Conservation (phyloP, 495 filamentous ascomycete genomes). For the Lophiostoma macrostomum region DNA sequence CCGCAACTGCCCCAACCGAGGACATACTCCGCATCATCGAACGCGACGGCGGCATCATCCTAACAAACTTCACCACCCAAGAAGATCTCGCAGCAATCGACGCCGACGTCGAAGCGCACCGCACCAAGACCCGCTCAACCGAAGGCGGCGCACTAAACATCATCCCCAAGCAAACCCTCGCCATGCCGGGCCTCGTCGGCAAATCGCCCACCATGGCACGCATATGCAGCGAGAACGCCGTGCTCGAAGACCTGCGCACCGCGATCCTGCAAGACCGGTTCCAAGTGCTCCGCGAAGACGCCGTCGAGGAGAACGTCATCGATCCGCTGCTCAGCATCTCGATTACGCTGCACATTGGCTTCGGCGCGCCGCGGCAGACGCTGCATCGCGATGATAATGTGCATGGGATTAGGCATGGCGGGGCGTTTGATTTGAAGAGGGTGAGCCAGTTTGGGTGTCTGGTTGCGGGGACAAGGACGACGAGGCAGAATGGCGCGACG, state of each 20-base stretch:
- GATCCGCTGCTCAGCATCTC: conserved; percentile 35
- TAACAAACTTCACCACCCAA: conserved; percentile 32
- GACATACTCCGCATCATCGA: conserved; percentile 38
- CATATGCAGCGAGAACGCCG: conserved; percentile 1
- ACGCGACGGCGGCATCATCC: conserved; percentile 40
- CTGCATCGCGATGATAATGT: conserved; percentile 40
- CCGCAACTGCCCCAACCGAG: conserved; percentile 25
- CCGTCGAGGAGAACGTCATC: conserved; percentile 22
- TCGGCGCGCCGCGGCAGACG: conserved; percentile 24
- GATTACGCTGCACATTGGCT: conserved; percentile 35
- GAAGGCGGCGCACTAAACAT: not conserved
- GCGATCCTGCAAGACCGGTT: not conserved
- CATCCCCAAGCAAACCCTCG: conserved; percentile 27
- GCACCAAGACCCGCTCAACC: not conserved
- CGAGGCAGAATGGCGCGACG: conserved; percentile 22
- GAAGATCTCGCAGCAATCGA: conserved; percentile 27
- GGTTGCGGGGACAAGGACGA: conserved; percentile 14
- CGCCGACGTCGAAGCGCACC: conserved; percentile 19
- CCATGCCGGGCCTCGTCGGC: conserved; percentile 37
- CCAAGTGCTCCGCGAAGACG: conserved; percentile 20
- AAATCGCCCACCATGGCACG: conserved; percentile 38
- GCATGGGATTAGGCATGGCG: conserved; percentile 24
- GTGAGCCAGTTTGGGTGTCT: conserved; percentile 8
- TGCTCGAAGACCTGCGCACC: conserved; percentile 32
- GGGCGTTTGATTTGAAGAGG: not conserved